Evolutionary conservation across 164 flowering plant genomes (phyloP), one percentile per base, ranked within the genome.

Genomic region (Umbellularia californica): DNA sequence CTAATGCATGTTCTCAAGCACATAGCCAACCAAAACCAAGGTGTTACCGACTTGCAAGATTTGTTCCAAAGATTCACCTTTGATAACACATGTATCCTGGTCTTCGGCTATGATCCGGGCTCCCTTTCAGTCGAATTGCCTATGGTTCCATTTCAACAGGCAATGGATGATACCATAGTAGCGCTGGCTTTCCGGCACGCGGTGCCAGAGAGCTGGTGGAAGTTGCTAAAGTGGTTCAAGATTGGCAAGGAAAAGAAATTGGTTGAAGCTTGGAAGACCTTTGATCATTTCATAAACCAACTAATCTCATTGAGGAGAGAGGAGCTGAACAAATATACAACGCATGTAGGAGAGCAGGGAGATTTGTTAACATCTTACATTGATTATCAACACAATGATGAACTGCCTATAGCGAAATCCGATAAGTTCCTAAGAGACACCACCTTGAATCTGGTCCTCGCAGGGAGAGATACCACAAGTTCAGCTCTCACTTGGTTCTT

Each of bases 1-100:
- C 58, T 73, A 9, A 22, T 76, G 47, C 82, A 79, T 25, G 25
- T 79, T 58, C 75, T 79, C 10, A 22, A 41, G n/a, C 67, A 76
- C 15, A 25, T 35, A 0, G 70, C 77, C 5, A 62, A 50, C 30
- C 17, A 10, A 3, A 70, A 64, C 3, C 9, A 14, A 0, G 60
- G n/a, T 55, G 72, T n/a, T 7, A 25, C 80, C 11, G 82, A 84
- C 58, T n/a, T 84, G 63, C 83, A 82, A 70, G 83, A 82, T 23
- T n/a, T 80, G 51, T 82, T 82, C 58, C 69, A 72, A 58, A 84
- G 84, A 25, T 74, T 82, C 65, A 70, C 83, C 1, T 72, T 78
- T 60, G 83, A 84, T 73, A 71, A 50, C 25, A 75, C 72, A 2
- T 79, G 76, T 51, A 69, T 28, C 5, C 11, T 79, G n/a, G 50